Evolutionary conservation across 495 filamentous ascomycete species (phyloP).

Genomic region (Mytilinidion resinicola): DNA sequence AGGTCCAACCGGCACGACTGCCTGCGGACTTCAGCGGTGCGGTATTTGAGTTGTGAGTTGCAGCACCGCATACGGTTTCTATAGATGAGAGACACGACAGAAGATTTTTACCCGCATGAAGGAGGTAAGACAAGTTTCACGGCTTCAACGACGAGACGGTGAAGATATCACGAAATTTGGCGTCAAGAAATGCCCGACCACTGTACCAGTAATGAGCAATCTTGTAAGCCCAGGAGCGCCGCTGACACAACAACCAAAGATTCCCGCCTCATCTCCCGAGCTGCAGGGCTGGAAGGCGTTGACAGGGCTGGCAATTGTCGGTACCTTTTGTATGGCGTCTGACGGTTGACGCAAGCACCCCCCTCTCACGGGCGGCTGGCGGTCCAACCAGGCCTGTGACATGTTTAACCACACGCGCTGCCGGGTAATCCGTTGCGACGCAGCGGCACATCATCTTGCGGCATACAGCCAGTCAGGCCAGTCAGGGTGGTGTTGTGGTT

Average conservation of each 20-base stretch:
- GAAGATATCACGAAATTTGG: too few species aligned
- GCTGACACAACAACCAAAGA: neutral
- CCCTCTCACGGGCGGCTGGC: neutral
- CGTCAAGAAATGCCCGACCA: neutral
- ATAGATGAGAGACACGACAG: too few species aligned
- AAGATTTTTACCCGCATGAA: too few species aligned
- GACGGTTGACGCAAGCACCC: neutral
- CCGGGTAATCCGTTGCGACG: neutral
- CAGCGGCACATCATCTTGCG: neutral
- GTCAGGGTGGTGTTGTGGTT: neutral
- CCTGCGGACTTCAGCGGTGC: too few species aligned
- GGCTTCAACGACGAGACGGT: too few species aligned
- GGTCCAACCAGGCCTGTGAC: neutral
- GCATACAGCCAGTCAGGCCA: neutral
- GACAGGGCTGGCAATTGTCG: too few species aligned
- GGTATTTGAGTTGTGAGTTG: too few species aligned
- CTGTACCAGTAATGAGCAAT: slow-evolving; percentile 1
- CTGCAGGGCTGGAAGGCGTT: neutral
- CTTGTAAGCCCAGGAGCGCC: neutral
- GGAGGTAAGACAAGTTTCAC: too few species aligned
- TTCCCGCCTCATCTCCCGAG: neutral
- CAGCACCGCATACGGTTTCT: too few species aligned
- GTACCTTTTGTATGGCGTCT: neutral
- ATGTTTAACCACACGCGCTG: neutral
- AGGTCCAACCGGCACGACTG: too few species aligned